Evolutionary conservation across 2,329 filamentous ascomycete genomes (phyloP).

Genomic region (Beauveria pseudobassiana): DNA sequence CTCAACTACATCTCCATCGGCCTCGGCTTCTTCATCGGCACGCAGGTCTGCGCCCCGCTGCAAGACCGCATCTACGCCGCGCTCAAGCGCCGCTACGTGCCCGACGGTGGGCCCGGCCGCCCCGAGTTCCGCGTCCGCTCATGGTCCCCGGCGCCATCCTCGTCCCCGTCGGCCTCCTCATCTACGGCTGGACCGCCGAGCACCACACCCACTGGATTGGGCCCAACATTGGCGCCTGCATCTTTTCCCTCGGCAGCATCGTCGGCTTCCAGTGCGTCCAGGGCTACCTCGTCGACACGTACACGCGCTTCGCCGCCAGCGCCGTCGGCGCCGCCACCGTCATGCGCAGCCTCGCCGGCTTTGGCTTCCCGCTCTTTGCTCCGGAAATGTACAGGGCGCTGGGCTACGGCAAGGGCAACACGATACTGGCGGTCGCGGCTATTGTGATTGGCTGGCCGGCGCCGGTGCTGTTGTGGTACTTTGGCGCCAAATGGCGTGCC

Average conservation of each 20-base stretch:
- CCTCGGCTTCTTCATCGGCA: constrained; percentile 22
- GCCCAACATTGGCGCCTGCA: constrained; percentile 34
- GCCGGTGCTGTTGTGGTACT: constrained; percentile 37
- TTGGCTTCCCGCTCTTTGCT: constrained; percentile 45
- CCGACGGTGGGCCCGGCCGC: constrained; percentile 25
- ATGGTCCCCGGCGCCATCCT: constrained; percentile 34
- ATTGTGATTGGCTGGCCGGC: constrained; percentile 35
- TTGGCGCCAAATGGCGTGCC: constrained; percentile 31
- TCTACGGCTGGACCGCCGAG: constrained; percentile 40
- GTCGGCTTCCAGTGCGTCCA: constrained; percentile 38
- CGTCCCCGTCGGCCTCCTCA: constrained; percentile 35
- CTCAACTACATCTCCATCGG: constrained; percentile 24
- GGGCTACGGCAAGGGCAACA: constrained; percentile 36
- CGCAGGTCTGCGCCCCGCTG: constrained; percentile 33
- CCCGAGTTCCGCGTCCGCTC: constrained; percentile 37
- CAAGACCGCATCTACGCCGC: constrained; percentile 38
- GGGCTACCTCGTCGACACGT: constrained; percentile 39
- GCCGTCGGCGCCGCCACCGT: constrained; percentile 37
- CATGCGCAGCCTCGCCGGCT: constrained; percentile 40
- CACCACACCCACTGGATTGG: constrained; percentile 36
- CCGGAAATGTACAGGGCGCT: constrained; percentile 35
- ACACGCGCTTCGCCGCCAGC: constrained; percentile 37
- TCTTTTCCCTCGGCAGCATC: constrained; percentile 32
- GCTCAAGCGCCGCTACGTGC: constrained; percentile 32
- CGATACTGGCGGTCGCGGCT: constrained; percentile 32